phyloP scores from a whole-genome alignment of 495 filamentous ascomycete genomes.

The Neurospora sp. region DNA sequence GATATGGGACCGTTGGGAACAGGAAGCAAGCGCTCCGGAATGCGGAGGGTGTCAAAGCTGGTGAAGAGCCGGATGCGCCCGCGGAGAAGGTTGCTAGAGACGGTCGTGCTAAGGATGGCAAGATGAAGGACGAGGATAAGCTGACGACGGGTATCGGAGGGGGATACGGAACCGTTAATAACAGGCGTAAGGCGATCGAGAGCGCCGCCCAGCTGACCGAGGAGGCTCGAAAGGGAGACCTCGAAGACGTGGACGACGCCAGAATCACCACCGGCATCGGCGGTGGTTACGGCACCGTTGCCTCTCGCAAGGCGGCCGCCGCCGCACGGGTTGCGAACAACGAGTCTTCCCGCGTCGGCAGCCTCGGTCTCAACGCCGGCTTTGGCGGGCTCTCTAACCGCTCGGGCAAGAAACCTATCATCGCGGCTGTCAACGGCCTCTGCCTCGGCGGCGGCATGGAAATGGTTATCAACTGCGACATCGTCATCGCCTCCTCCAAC shows the following conservation, averaged over 20 bases:
- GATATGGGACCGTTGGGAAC: not conserved
- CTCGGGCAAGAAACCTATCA: slow-evolving; percentile 56
- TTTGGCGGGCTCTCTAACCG: slow-evolving; percentile 42
- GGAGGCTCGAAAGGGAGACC: not conserved
- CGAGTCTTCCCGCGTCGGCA: slow-evolving; percentile 15
- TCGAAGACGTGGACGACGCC: not conserved
- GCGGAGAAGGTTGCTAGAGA: not conserved
- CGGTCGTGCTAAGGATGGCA: not conserved
- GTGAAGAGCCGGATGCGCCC: not conserved
- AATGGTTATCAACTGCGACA: slow-evolving; percentile 62
- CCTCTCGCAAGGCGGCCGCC: not conserved
- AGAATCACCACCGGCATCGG: not conserved
- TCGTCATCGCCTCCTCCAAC: slow-evolving; percentile 51
- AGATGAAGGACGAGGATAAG: not conserved
- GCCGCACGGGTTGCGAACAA: not conserved
- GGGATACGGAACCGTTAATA: not conserved
- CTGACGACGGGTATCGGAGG: not conserved
- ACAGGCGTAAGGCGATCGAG: not conserved
- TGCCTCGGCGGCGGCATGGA: slow-evolving; percentile 71
- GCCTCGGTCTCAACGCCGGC: slow-evolving; percentile 17
- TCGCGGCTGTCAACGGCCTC: slow-evolving; percentile 72
- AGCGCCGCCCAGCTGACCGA: not conserved
- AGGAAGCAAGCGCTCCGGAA: not conserved
- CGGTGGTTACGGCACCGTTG: not conserved
- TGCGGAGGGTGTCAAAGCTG: not conserved